Conservation (phyloP, 768 basidiomycete species). For the Tulasnella sp. region DNA sequence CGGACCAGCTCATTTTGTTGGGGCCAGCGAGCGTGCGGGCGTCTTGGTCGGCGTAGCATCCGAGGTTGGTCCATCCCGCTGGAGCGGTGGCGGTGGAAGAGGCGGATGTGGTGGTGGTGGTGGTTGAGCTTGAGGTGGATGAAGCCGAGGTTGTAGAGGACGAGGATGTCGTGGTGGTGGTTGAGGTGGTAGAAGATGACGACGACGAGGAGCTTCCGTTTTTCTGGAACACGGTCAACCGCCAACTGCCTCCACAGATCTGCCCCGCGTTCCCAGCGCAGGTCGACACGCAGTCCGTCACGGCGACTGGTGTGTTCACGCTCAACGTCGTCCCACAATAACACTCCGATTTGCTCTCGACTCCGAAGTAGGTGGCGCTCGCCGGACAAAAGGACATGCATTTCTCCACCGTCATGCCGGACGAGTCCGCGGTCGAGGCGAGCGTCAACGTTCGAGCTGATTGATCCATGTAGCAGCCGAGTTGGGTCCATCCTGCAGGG, state of each 20-base stretch:
- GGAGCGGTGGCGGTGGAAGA: slow-evolving; percentile 12
- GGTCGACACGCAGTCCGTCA: slow-evolving; percentile 13
- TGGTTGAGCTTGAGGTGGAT: background rate
- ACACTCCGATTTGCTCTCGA: background rate
- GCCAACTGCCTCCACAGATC: slow-evolving; percentile 28
- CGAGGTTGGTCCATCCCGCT: slow-evolving; percentile 10
- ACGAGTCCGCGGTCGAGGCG: background rate
- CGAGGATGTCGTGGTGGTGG: slow-evolving; percentile 14
- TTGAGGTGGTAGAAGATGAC: background rate
- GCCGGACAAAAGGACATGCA: background rate
- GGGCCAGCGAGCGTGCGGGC: slow-evolving; percentile 15
- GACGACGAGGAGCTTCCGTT: slow-evolving; percentile 5
- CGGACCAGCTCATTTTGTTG: background rate
- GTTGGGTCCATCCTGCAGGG: background rate
- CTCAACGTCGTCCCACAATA: background rate
- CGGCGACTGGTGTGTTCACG: background rate
- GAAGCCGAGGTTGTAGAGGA: slow-evolving; percentile 4
- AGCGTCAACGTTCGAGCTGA: background rate
- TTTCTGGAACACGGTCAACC: slow-evolving; percentile 20
- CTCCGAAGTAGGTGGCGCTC: background rate
- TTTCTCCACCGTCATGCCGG: background rate
- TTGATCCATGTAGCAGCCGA: slow-evolving; percentile 18
- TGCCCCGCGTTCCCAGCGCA: slow-evolving; percentile 27
- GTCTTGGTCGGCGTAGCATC: slow-evolving; percentile 27
- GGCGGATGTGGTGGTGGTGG: slow-evolving; percentile 19